Conservation (phyloP, 1,139 yeast species). For the Taphrina confusa region DNA sequence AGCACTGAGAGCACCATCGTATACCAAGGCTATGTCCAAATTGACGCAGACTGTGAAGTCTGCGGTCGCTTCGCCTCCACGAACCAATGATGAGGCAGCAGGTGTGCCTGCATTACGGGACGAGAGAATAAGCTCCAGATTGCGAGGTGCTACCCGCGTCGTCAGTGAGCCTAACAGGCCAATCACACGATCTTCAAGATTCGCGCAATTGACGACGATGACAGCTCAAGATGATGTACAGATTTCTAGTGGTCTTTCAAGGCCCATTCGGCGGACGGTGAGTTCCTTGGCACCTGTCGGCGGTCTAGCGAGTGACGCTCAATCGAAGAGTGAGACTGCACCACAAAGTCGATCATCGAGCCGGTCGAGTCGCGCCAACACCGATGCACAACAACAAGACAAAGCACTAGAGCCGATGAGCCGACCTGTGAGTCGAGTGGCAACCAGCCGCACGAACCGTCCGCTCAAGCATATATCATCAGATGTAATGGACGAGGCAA, state of each 20-base stretch:
- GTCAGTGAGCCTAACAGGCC: conserved; percentile 6
- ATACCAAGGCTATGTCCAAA: too few relatives aligned
- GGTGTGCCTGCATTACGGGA: too few relatives aligned
- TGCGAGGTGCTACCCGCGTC: conserved; percentile 18
- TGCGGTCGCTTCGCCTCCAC: too few relatives aligned
- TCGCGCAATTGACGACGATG: conserved; percentile 1
- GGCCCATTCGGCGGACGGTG: conserved; percentile 9
- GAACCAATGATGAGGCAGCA: too few relatives aligned
- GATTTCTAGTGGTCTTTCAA: not conserved
- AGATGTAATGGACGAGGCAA: not conserved
- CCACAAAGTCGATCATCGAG: conserved; percentile 1
- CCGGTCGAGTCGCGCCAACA: not conserved
- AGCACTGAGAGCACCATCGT: not conserved
- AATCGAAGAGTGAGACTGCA: not conserved
- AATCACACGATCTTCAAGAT: conserved; percentile 23
- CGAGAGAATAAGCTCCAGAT: not conserved
- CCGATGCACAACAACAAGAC: not conserved
- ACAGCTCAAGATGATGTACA: not conserved
- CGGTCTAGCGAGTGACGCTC: not conserved
- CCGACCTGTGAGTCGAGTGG: conserved; percentile 13
- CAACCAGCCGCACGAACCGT: not conserved
- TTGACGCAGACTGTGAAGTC: too few relatives aligned
- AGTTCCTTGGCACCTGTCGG: conserved; percentile 1
- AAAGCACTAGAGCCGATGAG: not conserved
- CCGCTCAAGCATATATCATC: not conserved